Evolutionary conservation across 148 eudicot genomes (phyloP), one percentile per base, ranked within the genome.

Genomic region (Cornus florida): DNA sequence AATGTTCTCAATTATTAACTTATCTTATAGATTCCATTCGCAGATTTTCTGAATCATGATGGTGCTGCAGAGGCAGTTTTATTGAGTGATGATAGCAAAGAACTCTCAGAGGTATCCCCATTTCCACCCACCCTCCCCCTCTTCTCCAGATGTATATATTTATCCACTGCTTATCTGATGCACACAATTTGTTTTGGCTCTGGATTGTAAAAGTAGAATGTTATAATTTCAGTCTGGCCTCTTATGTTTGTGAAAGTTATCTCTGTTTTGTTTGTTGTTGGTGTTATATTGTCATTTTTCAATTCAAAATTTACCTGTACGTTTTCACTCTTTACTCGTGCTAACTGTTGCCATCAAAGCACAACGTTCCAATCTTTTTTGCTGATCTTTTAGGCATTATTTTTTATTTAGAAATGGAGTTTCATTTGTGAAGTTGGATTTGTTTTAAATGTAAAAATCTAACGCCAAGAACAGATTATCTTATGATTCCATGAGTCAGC

Each of bases 41-140:
- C 97, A 80, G 98, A 94, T 83, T 94, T 92, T 78, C 77, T 91
- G 50, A 94, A 92, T 86, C 98, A 94, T 83, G 92, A 91, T 82
- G 86, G 90, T 41, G 72, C 31, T 71, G 86, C 91, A 19, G 88
- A 86, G 33, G 57, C 93, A 19, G 59, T 79, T 82, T 88, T 91
- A 75, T 75, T 92, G 77, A 87, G 84, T 75, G 93, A 92, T 83
- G 93, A 90, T 83, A 75, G 70, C 77, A 81, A 81, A 72, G 79
- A 84, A 78, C 48, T 84, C 67, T 92, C 97, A 39, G 97, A 92
- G 97, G 94, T 88, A 75, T 17, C 19, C 70, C 11, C 38, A 35
- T 43, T 43, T 43, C 48, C 48, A 43, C 72, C 71, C 75, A 11
- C n/a, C 22, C 62, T 16, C 43, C 22, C 68, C 31, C 20, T 57